A percentile compares a stretch with the other conserved stretches of the same genome.
phyloP scores from a whole-genome alignment of 306 rosid genomes.

The Glycine latifolia region DNA sequence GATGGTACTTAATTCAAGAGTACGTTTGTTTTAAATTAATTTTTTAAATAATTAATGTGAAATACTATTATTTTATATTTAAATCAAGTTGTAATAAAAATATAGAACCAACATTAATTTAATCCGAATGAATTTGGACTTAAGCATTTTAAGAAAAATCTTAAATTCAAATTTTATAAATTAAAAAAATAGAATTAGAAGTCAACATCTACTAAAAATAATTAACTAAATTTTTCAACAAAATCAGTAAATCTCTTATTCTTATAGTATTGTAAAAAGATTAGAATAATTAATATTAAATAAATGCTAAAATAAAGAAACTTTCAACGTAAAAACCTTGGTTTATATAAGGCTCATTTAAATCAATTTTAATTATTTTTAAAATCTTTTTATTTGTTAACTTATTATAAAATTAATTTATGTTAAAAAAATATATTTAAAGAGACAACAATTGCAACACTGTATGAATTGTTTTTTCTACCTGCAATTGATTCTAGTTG shows the following conservation, averaged over 20 bases:
- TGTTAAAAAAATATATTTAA: background rate
- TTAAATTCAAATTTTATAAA: no score
- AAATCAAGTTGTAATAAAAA: no score
- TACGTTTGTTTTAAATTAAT: background rate
- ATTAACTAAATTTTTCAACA: no score
- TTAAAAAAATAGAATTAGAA: no score
- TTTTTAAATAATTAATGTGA: no score
- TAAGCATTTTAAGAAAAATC: no score
- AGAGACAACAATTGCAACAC: background rate
- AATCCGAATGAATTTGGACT: no score
- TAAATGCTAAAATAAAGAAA: background rate
- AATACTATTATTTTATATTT: no score
- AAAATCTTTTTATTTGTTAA: background rate
- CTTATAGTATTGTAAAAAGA: no score
- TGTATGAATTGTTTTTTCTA: background rate
- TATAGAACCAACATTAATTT: no score
- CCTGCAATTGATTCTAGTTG: background rate
- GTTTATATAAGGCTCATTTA: background rate
- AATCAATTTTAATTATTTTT: background rate
- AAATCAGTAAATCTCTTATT: no score
- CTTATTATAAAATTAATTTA: background rate
- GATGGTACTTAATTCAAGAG: conserved; percentile 25
- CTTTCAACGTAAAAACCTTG: background rate
- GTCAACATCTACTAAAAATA: no score
- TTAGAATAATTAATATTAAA: background rate